Base-by-base conservation (phyloP, 2,329 filamentous ascomycete species). In the Fusarium domesticum region DNA sequence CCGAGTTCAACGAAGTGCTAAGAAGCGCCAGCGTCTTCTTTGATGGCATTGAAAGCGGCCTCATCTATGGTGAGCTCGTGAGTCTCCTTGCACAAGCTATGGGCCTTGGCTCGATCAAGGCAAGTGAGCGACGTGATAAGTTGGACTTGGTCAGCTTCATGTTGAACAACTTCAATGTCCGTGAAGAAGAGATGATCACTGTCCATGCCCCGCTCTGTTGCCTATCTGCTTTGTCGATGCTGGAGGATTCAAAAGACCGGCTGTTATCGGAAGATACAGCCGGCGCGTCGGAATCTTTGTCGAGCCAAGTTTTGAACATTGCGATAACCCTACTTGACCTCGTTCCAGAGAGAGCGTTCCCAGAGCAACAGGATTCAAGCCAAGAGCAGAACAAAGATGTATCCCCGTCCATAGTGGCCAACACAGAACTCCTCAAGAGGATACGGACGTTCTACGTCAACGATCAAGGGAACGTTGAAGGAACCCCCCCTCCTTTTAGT, bases 1-100 rank as follows among this genome's bases (percentile, higher is more conserved):
- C 78, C 6, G 83, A 92, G 45, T 89, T 93, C 49, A 77, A 82
- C 12, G 93, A 98, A 65, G 90, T 97, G 3, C 77, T 97, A 54
- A 83, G 89, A 55, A 97, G 92, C 63, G 93, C 92, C 5, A 95
- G 87, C 62, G 85, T 93, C 32, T 98, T 98, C 69, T 98, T 98
- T 56, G 93, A 98, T 62, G 92, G 92, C 5, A 92, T 97, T 31
- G 93, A 98, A 67, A 95, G 91, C 58, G 86, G 87, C 6, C 74
- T 97, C 16, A 96, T 98, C 36, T 98, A 95, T 74, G 84, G 85
- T 37, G 89, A 95, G 62, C 75, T 96, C 43, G 72, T 89, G 43
- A 73, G 80, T 11, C 75, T 93, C 33, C 71, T 93, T 47, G 75
- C 76, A 2, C 75, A 82, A 56, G 73, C 79, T n/a, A 70, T 83